Percentiles rank a stretch among this genome's conserved stretches.
Conservation (phyloP, 106 monocot species). For the Dendrobium officinale region DNA sequence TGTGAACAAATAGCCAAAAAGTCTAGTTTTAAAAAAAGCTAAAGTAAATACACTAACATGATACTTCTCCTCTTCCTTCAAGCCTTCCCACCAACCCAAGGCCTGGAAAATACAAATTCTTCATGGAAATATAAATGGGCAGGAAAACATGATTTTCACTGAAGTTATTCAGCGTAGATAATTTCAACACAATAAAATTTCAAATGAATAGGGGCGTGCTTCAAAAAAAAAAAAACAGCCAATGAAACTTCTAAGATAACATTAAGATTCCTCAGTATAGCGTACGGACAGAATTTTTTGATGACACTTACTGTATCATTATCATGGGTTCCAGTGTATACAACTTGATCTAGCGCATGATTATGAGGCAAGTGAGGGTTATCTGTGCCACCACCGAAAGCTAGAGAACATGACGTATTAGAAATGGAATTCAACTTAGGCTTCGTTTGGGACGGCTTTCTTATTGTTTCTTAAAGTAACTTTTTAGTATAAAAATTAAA, state of each 20-base stretch:
- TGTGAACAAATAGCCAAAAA: no score
- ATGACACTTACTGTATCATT: constrained; percentile 79
- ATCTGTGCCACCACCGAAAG: constrained; percentile 64
- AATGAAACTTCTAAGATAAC: not conserved
- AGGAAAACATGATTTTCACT: no score
- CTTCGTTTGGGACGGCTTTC: no score
- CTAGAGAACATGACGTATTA: constrained; percentile 17
- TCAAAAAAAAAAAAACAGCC: not conserved
- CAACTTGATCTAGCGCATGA: constrained; percentile 88
- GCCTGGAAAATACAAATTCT: constrained; percentile 28
- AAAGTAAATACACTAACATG: constrained; percentile 38
- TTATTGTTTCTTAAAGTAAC: no score
- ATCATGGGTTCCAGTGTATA: constrained; percentile 96
- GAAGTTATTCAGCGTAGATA: no score
- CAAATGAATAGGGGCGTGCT: not conserved
- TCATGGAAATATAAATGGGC: not conserved
- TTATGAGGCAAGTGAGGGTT: constrained; percentile 97
- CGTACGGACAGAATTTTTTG: not conserved
- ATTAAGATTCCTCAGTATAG: not conserved
- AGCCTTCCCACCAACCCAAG: constrained; percentile 84
- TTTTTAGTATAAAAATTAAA: no score
- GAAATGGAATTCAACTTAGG: not conserved
- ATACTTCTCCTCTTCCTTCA: constrained; percentile 49
- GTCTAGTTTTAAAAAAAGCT: not conserved
- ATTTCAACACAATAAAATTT: not conserved